Evolutionary conservation across 1,139 yeast genomes (phyloP), one percentile per base, ranked within the genome.

Genomic region (Taphrina deformans): DNA sequence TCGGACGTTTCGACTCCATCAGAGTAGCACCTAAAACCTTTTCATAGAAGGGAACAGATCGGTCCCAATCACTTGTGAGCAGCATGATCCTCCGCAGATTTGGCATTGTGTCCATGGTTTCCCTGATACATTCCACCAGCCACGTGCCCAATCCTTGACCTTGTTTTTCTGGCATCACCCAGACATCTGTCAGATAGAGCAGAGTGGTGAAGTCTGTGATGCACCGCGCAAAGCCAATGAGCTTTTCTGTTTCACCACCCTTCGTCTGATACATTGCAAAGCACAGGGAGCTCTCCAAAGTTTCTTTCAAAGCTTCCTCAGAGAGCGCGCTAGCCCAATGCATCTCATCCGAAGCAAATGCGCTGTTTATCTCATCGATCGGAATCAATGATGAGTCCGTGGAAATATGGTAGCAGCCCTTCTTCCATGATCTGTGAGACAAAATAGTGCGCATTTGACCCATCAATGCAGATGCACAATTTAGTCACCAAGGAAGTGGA

Each of bases 71-170:
- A 21, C 48, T 23, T 5, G 48, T 44, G 14, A 44, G 48, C 7
- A 44, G 48, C 26, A 44, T 18, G 27, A 23, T 44, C 24, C 48
- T 18, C 10, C 48, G 9, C 27, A 44, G 48, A 12, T 21, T 3
- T 21, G 48, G 48, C 48, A 44, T 44, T 5, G 24, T 9, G 21
- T 44, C 48, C 27, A 44, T n/a, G 4, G n/a, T 21, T 7, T 44
- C 48, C 27, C 21, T 44, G 48, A 44, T 44, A 27, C 48, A 44
- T 10, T 10, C n/a, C 24, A 44, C 27, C 27, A 44, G n/a, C 48
- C 48, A 44, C 48, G 18, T 44, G 48, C 48, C 48, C 6, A 44
- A n/a, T 6, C 48, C 48, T 44, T 21, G 48, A 2, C 48, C 48
- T 44, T 44, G 48, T 44, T 21, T 44, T 14, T 9, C 48, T 21